Conservation (phyloP, 2,329 filamentous ascomycete species). For the Helicocarpus griseus region DNA sequence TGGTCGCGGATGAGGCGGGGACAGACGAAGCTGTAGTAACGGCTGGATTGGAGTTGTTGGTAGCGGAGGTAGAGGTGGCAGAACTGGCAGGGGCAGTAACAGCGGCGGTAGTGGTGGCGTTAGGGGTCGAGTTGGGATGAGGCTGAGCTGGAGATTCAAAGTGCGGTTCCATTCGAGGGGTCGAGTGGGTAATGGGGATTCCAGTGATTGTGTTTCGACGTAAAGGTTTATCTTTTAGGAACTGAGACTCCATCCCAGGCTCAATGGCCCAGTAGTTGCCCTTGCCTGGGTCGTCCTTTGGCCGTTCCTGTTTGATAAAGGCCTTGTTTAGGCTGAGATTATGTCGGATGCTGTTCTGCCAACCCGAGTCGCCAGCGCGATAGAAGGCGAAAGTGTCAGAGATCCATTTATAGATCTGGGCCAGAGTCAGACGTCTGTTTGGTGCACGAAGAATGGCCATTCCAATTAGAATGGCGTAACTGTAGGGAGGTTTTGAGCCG, state of each 20-base stretch:
- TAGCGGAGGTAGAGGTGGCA: conserved; percentile 17
- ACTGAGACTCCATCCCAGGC: conserved; percentile 77
- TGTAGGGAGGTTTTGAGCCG: conserved; percentile 78
- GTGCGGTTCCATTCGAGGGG: conserved; percentile 18
- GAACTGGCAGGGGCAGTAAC: conserved; percentile 11
- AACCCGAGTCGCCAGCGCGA: conserved; percentile 71
- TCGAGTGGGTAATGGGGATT: conserved; percentile 27
- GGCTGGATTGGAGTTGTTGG: conserved; percentile 14
- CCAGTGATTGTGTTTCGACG: conserved; percentile 38
- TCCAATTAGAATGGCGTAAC: conserved; percentile 89
- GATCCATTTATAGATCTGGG: conserved; percentile 99
- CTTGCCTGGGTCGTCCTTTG: conserved; percentile 95
- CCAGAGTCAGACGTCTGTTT: conserved; percentile 71
- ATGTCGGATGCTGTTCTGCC: conserved; percentile 98
- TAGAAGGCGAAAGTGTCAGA: conserved; percentile 92
- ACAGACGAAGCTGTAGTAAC: conserved; percentile 10
- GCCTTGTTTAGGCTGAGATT: conserved; percentile 96
- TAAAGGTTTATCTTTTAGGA: conserved; percentile 73
- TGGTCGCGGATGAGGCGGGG: conserved; percentile 8
- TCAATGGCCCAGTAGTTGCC: conserved; percentile 96
- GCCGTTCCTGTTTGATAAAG: conserved; percentile 89
- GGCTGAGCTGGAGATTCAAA: conserved; percentile 21
- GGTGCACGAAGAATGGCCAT: conserved; percentile 91
- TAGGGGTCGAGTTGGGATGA: conserved; percentile 7
- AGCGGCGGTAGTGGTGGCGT: conserved; percentile 22